Evolutionary conservation across 768 basidiomycete species (phyloP).

Genomic region (Naganishia vishniacii): DNA sequence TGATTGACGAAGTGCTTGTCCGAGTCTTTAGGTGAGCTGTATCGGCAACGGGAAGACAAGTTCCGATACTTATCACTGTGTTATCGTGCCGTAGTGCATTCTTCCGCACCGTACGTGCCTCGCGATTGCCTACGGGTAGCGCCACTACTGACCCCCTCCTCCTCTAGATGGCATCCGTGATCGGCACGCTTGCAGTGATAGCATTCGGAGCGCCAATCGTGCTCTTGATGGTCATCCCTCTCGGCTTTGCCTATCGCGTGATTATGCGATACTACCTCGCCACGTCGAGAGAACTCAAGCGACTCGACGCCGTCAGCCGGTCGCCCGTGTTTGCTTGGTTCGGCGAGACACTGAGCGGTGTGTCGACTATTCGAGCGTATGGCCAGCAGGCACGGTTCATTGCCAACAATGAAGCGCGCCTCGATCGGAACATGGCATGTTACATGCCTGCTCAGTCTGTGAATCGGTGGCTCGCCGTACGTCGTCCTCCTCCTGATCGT

Average conservation of each 20-base stretch:
- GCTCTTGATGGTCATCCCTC: slow-evolving; percentile 65
- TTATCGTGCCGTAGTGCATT: slow-evolving; percentile 13
- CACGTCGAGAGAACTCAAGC: slow-evolving; percentile 48
- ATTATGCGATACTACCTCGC: slow-evolving; percentile 73
- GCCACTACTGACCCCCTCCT: neutral
- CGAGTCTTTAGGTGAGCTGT: slow-evolving; percentile 61
- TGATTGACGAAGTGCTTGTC: slow-evolving; percentile 71
- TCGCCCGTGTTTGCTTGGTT: slow-evolving; percentile 77
- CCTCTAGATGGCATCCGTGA: slow-evolving; percentile 29
- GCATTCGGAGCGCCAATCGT: slow-evolving; percentile 76
- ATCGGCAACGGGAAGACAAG: too few species aligned
- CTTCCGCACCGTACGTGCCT: slow-evolving; percentile 30
- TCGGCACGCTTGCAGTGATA: slow-evolving; percentile 58
- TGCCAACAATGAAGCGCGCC: slow-evolving; percentile 52
- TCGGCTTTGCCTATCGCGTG: slow-evolving; percentile 70
- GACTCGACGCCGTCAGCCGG: slow-evolving; percentile 59
- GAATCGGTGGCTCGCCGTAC: slow-evolving; percentile 62
- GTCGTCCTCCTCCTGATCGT: neutral
- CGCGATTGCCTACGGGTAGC: too few species aligned
- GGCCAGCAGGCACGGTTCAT: slow-evolving; percentile 44
- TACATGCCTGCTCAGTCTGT: slow-evolving; percentile 56
- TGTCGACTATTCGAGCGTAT: slow-evolving; percentile 37
- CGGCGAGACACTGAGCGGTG: slow-evolving; percentile 38
- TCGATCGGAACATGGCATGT: slow-evolving; percentile 81
- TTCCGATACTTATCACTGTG: neutral